A percentile compares a stretch with the other conserved stretches of the same genome.
Evolutionary conservation across 2,329 filamentous ascomycete species (phyloP).

Genomic region (Fusarium sp.): DNA sequence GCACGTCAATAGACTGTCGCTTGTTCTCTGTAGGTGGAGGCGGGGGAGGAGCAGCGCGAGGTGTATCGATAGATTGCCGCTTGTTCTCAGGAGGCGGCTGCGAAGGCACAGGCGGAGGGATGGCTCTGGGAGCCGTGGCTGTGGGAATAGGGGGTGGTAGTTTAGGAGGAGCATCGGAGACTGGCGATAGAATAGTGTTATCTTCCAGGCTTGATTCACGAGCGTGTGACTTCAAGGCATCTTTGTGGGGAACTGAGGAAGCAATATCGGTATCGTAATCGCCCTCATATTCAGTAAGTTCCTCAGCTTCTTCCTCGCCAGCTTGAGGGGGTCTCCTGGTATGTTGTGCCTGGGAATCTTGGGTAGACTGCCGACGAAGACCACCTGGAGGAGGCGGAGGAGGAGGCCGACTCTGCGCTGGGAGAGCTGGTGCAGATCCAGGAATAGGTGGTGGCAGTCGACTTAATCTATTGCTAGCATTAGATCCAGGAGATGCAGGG

Average conservation of each 20-base stretch:
- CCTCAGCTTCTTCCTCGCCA: slow-evolving; percentile 77
- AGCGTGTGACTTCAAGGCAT: slow-evolving; percentile 85
- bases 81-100: slow-evolving; percentile 66
- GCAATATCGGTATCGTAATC: slow-evolving; percentile 99
- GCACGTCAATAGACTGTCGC: slow-evolving; percentile 76
- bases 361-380: slow-evolving; percentile 69
- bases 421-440: slow-evolving; percentile 60
- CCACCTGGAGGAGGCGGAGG: slow-evolving; percentile 72
- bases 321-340: slow-evolving; percentile 57
- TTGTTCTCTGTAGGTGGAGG: slow-evolving; percentile 67
- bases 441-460: slow-evolving; percentile 72
- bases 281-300: slow-evolving; percentile 93
- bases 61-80: slow-evolving; percentile 76
- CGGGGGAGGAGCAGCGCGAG: slow-evolving; percentile 76
- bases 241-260: slow-evolving; percentile 92
- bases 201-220: slow-evolving; percentile 83
- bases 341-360: slow-evolving; percentile 61
- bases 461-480: slow-evolving; percentile 65
- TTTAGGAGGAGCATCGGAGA: slow-evolving; percentile 57
- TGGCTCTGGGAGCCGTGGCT: slow-evolving; percentile 65
- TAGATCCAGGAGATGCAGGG: slow-evolving; percentile 58
- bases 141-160: slow-evolving; percentile 68
- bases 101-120: slow-evolving; percentile 74
- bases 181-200: slow-evolving; percentile 69
- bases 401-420: slow-evolving; percentile 70